Conservation (phyloP, 1,139 yeast genomes). For the Hyphopichia wangnamkhiaoensis region DNA sequence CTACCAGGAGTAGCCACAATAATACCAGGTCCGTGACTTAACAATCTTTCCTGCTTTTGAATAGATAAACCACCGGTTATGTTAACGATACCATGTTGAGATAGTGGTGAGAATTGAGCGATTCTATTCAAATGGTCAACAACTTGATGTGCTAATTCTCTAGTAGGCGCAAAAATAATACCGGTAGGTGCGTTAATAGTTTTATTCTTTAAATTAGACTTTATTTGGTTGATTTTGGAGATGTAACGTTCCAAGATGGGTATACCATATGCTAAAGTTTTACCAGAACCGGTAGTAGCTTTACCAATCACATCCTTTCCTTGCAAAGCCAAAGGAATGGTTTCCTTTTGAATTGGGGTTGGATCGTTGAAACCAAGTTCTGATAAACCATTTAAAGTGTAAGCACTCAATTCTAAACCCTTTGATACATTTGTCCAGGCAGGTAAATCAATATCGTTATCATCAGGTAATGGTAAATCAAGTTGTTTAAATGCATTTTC, state of each 20-base stretch:
- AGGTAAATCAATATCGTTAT: slow-evolving; percentile 49
- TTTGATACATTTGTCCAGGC: slow-evolving; percentile 49
- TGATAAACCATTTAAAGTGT: slow-evolving; percentile 59
- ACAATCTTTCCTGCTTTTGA: slow-evolving; percentile 84
- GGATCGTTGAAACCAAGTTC: slow-evolving; percentile 66
- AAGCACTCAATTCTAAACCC: slow-evolving; percentile 45
- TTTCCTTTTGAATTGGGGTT: slow-evolving; percentile 75
- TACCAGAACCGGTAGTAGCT: slow-evolving; percentile 98
- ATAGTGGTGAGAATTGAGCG: slow-evolving; percentile 60
- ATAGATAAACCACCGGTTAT: slow-evolving; percentile 94
- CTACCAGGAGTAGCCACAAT: slow-evolving; percentile 97
- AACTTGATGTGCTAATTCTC: slow-evolving; percentile 96
- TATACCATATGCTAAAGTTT: slow-evolving; percentile 91
- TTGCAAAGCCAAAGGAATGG: slow-evolving; percentile 74
- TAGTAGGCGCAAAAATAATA: slow-evolving; percentile 87
- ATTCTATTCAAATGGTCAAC: slow-evolving; percentile 70
- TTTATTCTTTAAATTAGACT: slow-evolving; percentile 25
- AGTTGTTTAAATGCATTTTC: slow-evolving; percentile 24
- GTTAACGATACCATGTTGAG: slow-evolving; percentile 63
- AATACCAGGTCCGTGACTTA: slow-evolving; percentile 74
- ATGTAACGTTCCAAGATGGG: slow-evolving; percentile 80
- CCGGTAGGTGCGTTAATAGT: slow-evolving; percentile 58
- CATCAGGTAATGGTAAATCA: slow-evolving; percentile 38
- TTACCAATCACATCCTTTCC: slow-evolving; percentile 90
- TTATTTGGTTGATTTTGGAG: slow-evolving; percentile 21